Evolutionary conservation across 768 basidiomycete species (phyloP).

Genomic region (Suillus paluster): DNA sequence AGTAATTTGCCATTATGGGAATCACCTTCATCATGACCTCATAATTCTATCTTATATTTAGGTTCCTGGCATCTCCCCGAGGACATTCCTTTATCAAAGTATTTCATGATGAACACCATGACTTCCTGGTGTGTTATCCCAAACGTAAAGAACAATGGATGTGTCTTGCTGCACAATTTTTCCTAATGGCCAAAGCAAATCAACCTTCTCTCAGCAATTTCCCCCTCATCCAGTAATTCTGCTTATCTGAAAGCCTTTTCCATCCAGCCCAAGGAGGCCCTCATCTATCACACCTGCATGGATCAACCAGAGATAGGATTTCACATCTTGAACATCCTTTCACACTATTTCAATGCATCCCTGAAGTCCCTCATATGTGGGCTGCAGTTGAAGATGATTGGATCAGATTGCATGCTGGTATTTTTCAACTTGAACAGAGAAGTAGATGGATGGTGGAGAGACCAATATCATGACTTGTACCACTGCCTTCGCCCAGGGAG

Average conservation of each 20-base stretch:
- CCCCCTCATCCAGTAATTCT: too few species aligned
- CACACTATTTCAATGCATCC: neutral
- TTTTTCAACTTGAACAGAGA: too few species aligned
- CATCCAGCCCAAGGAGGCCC: neutral
- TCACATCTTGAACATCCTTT: neutral
- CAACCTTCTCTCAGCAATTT: neutral
- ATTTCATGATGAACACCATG: neutral
- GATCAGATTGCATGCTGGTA: too few species aligned
- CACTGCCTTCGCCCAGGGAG: too few species aligned
- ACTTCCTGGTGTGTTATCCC: neutral
- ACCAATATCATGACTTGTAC: too few species aligned
- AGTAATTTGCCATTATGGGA: neutral
- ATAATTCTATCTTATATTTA: neutral
- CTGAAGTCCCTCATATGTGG: neutral
- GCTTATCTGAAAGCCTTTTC: neutral
- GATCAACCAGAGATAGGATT: neutral
- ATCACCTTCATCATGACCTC: neutral
- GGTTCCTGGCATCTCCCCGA: too few species aligned
- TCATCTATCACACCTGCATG: neutral
- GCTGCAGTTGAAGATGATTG: neutral
- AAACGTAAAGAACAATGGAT: neutral
- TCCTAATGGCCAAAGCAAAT: too few species aligned
- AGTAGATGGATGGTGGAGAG: too few species aligned
- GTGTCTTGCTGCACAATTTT: too few species aligned
- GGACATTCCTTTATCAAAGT: neutral